These are phyloP conservation scores for Ceriops tagal DNA, from an alignment of 345 rosid species.

Conservation along the genomic window DNA sequence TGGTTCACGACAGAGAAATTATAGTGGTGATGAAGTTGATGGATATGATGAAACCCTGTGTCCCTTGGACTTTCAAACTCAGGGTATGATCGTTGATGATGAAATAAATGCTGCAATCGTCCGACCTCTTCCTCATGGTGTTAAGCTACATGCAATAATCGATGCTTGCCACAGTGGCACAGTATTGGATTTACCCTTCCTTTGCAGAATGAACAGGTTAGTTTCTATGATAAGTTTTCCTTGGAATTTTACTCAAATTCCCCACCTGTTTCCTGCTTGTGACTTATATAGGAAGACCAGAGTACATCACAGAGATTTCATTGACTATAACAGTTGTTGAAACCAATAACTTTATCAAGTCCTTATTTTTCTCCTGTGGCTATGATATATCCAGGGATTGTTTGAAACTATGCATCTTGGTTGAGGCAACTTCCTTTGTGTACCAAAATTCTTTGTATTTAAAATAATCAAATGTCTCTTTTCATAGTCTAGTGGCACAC, in stretches of 20 bases:
- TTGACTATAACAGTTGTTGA: neutral
- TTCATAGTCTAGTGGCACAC: neutral
- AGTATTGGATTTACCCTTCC: slow-evolving; percentile 71
- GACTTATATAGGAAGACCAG: neutral
- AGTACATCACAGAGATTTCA: neutral
- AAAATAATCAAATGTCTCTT: neutral
- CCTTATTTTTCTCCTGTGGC: too few relatives aligned
- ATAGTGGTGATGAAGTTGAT: slow-evolving; percentile 78
- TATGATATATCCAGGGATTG: too few relatives aligned
- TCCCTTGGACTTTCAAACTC: slow-evolving; percentile 86
- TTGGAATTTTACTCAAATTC: neutral
- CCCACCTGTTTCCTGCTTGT: neutral
- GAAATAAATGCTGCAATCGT: slow-evolving; percentile 72
- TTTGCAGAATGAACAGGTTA: slow-evolving; percentile 81
- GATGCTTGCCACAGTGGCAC: slow-evolving; percentile 95
- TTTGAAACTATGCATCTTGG: neutral
- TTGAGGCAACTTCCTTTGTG: neutral
- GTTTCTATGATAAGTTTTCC: neutral
- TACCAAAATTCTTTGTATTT: neutral
- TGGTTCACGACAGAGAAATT: slow-evolving; percentile 73
- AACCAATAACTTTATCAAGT: neutral
- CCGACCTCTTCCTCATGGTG: slow-evolving; percentile 72
- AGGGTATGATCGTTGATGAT: slow-evolving; percentile 96
- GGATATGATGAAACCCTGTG: slow-evolving; percentile 87
- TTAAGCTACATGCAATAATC: slow-evolving; percentile 69